These are phyloP conservation scores for Aphanomyces invadans DNA, from an alignment of 352 stramenopile genomes.

Conservation along the genomic window DNA sequence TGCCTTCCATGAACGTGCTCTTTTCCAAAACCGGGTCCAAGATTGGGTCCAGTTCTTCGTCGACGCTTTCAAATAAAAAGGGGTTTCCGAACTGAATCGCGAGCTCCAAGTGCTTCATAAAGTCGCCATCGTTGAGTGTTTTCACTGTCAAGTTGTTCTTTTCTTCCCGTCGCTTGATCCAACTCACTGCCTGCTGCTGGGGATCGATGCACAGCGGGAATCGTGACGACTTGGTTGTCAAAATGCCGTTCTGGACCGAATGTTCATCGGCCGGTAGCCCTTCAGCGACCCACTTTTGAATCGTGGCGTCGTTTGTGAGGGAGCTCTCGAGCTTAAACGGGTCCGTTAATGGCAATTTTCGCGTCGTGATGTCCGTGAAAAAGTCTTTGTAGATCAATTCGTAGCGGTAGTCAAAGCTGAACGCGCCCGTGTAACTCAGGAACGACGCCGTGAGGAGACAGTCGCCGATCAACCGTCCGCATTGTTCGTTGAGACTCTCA, in stretches of 20 bases:
- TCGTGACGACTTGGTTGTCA: slow-evolving; percentile 89
- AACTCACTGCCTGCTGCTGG: slow-evolving; percentile 92
- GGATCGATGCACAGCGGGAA: slow-evolving; percentile 95
- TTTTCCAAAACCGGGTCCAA: slow-evolving; percentile 92
- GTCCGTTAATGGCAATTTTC: slow-evolving; percentile 74
- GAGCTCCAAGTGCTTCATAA: slow-evolving; percentile 94
- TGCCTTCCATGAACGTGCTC: slow-evolving; percentile 87
- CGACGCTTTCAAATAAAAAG: slow-evolving; percentile 93
- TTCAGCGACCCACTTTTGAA: slow-evolving; percentile 92
- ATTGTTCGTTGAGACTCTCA: slow-evolving; percentile 71
- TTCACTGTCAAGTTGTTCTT: slow-evolving; percentile 90
- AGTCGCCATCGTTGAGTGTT: slow-evolving; percentile 89
- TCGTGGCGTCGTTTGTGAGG: slow-evolving; percentile 88
- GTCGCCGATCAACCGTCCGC: slow-evolving; percentile 82
- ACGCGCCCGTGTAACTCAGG: slow-evolving; percentile 85
- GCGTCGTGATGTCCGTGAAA: slow-evolving; percentile 70
- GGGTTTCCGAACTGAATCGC: slow-evolving; percentile 94
- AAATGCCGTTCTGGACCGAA: slow-evolving; percentile 93
- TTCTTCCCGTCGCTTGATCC: slow-evolving; percentile 95
- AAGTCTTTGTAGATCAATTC: slow-evolving; percentile 87
- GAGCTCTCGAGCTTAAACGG: slow-evolving; percentile 86
- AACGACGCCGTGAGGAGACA: slow-evolving; percentile 88
- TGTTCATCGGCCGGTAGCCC: slow-evolving; percentile 91
- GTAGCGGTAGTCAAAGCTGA: slow-evolving; percentile 86
- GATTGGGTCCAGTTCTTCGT: slow-evolving; percentile 93